These are phyloP conservation scores for Lophiostoma macrostomum DNA, from an alignment of 495 filamentous ascomycete genomes.

Conservation along the genomic window DNA sequence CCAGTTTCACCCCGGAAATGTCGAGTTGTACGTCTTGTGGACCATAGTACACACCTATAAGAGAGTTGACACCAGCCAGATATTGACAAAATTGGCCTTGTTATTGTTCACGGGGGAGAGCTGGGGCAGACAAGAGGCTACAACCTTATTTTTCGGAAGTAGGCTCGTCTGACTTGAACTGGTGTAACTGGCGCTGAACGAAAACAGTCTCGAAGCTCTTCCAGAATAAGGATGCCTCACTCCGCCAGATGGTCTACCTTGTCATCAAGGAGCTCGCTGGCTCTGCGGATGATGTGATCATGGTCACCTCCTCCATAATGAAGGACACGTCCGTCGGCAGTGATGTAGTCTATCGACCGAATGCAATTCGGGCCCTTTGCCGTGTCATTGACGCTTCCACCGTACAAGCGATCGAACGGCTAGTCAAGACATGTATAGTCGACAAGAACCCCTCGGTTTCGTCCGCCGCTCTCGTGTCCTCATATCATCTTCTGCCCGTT, in stretches of 20 bases:
- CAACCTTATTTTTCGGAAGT: slow-evolving; percentile 94
- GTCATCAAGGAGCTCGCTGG: slow-evolving; percentile 90
- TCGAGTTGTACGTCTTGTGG: slow-evolving; percentile 25
- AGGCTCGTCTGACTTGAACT: not conserved
- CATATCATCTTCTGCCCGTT: slow-evolving; percentile 96
- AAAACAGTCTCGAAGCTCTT: slow-evolving; percentile 83
- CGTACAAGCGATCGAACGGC: slow-evolving; percentile 94
- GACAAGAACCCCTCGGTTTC: slow-evolving; percentile 98
- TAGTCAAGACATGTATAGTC: slow-evolving; percentile 98
- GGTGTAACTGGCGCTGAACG: not conserved
- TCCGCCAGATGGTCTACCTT: slow-evolving; percentile 98
- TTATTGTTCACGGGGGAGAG: slow-evolving; percentile 95
- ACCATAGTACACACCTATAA: not conserved
- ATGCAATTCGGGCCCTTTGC: slow-evolving; percentile 94
- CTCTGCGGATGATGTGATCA: slow-evolving; percentile 98
- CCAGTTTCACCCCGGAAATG: slow-evolving; percentile 62
- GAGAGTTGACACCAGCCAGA: slow-evolving; percentile 11
- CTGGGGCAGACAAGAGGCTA: slow-evolving; percentile 96
- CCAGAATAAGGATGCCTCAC: slow-evolving; percentile 96
- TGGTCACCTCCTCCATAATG: slow-evolving; percentile 97
- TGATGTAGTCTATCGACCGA: slow-evolving; percentile 91
- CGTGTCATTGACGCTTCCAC: slow-evolving; percentile 98
- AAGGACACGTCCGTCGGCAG: slow-evolving; percentile 96
- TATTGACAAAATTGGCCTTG: slow-evolving; percentile 90
- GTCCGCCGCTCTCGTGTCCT: slow-evolving; percentile 93